These are phyloP conservation scores for Phlegmacium glaucopus DNA, from an alignment of 768 basidiomycete species.

Conservation along the genomic window DNA sequence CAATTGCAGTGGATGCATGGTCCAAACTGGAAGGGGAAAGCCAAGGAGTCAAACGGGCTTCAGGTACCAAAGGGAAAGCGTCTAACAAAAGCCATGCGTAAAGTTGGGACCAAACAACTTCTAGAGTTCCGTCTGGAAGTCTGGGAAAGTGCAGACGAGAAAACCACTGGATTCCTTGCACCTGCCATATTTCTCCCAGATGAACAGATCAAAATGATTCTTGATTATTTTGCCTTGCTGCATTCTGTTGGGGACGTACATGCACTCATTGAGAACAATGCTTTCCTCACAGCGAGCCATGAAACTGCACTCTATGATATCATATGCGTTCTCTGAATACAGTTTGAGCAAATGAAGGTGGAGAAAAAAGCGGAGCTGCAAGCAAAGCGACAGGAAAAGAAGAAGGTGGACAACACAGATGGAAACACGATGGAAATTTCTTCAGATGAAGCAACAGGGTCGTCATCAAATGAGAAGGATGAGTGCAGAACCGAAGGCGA, in stretches of 20 bases:
- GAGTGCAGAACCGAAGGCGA: not conserved
- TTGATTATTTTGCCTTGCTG: not conserved
- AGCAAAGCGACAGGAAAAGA: not conserved
- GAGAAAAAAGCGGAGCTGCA: not conserved
- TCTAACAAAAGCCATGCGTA: not conserved
- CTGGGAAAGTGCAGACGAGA: not conserved
- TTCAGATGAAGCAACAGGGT: not conserved
- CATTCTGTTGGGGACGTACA: not conserved
- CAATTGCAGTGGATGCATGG: not conserved
- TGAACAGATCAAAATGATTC: not conserved
- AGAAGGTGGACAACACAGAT: not conserved
- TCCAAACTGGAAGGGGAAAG: not conserved
- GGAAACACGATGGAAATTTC: not conserved
- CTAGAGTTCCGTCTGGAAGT: not conserved
- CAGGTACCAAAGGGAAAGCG: not conserved
- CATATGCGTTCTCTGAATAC: not conserved
- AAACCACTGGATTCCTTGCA: not conserved
- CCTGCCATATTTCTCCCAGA: not conserved
- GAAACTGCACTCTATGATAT: not conserved
- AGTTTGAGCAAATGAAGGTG: not conserved
- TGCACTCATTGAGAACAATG: not conserved
- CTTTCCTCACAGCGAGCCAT: not conserved
- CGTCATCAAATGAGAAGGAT: not conserved
- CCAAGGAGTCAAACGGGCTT: not conserved
- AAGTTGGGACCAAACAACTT: not conserved